Percentiles rank a stretch among this genome's conserved stretches.
phyloP scores from a whole-genome alignment of 306 rosid species.

The Ochetophila trinervis region DNA sequence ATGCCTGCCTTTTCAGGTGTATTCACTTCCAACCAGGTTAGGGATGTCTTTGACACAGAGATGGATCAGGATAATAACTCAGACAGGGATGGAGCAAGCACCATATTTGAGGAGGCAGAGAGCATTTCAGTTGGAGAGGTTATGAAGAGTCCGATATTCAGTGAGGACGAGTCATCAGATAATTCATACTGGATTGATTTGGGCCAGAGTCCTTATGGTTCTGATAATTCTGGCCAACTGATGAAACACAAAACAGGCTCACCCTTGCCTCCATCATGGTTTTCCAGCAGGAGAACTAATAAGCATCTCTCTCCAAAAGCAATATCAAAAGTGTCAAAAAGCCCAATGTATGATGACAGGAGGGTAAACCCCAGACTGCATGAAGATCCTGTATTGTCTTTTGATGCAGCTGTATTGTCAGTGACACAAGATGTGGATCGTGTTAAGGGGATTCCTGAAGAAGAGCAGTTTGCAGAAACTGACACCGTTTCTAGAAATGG shows the following conservation, averaged over 20 bases:
- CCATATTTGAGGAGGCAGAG: constrained; percentile 88
- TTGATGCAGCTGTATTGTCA: constrained; percentile 86
- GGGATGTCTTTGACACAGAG: constrained; percentile 90
- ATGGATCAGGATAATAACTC: constrained; percentile 84
- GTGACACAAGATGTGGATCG: constrained; percentile 71
- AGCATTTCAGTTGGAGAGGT: constrained; percentile 91
- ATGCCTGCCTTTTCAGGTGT: constrained; percentile 97
- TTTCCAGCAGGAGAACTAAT: constrained; percentile 53
- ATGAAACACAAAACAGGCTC: constrained; percentile 61
- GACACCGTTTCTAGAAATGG: constrained; percentile 38
- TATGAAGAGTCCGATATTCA: constrained; percentile 95
- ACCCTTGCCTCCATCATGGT: constrained; percentile 77
- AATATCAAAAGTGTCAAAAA: constrained; percentile 47
- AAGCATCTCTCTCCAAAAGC: constrained; percentile 60
- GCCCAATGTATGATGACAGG: constrained; percentile 69
- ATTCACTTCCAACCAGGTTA: constrained; percentile 77
- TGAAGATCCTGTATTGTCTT: constrained; percentile 70
- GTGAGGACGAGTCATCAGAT: constrained; percentile 93
- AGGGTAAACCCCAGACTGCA: constrained; percentile 34
- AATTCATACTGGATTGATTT: constrained; percentile 92
- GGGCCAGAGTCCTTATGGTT: constrained; percentile 93
- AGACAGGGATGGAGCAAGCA: constrained; percentile 93
- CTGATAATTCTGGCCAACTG: constrained; percentile 58
- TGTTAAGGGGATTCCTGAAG: constrained; percentile 81
- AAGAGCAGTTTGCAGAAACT: constrained; percentile 48